These are phyloP conservation scores for Triticum turgidum DNA, from an alignment of 176 grass and related monocot genomes.

Conservation along the genomic window DNA sequence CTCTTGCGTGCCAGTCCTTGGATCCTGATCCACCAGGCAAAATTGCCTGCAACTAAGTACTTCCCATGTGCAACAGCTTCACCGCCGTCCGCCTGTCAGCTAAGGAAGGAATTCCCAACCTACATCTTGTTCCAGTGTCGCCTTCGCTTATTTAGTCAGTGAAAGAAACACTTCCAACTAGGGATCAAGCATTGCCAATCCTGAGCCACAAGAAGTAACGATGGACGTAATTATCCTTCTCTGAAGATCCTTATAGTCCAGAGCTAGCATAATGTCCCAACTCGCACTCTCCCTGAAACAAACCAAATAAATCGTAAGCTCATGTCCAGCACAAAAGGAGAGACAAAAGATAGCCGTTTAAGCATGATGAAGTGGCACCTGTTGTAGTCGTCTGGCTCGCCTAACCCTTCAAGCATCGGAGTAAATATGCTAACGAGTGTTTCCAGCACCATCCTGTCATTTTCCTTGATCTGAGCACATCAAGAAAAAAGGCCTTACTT, in stretches of 20 bases:
- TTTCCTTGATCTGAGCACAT: conserved; percentile 46
- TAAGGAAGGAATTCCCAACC: background rate
- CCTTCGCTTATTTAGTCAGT: background rate
- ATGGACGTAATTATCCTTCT: conserved; percentile 69
- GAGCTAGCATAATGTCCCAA: conserved; percentile 75
- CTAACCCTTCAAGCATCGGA: conserved; percentile 80
- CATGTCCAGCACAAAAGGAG: background rate
- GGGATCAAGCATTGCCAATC: conserved; percentile 42
- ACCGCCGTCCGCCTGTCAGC: background rate
- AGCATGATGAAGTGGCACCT: conserved; percentile 28
- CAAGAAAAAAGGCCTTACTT: background rate
- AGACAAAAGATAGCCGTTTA: background rate
- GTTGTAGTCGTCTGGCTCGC: conserved; percentile 31
- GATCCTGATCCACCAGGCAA: conserved; percentile 7
- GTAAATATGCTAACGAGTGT: conserved; percentile 74
- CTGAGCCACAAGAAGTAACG: conserved; percentile 54
- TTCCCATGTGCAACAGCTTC: conserved; percentile 9
- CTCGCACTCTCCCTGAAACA: conserved; percentile 43
- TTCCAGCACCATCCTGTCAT: conserved; percentile 70
- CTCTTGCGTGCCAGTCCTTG: background rate
- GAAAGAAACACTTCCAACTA: conserved; percentile 22
- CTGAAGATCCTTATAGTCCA: conserved; percentile 72
- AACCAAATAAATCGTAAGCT: background rate
- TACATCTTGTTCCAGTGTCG: background rate
- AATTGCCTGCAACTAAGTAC: conserved; percentile 4